A percentile compares a stretch with the other conserved stretches of the same genome.
These are phyloP conservation scores for Fusarium sp. DNA, from an alignment of 2,329 filamentous ascomycete genomes.

Conservation along the genomic window DNA sequence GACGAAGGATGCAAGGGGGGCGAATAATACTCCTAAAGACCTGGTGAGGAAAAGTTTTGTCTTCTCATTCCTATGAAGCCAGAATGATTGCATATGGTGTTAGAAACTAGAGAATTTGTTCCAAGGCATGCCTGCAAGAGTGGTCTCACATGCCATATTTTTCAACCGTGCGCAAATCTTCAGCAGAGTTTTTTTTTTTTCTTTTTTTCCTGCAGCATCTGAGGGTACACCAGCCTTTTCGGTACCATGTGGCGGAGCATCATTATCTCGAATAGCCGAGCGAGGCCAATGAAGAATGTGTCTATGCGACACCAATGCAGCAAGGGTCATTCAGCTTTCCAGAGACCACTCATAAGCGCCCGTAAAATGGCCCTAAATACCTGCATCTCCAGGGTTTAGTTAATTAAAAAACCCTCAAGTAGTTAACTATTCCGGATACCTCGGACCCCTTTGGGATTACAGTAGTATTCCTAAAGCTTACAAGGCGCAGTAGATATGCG, in stretches of 20 bases:
- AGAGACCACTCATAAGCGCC: neutral
- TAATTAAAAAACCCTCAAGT: neutral
- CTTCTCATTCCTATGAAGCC: neutral
- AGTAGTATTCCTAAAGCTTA: neutral
- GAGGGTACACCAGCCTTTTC: neutral
- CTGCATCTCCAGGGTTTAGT: neutral
- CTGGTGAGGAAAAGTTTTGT: neutral
- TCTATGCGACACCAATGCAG: neutral
- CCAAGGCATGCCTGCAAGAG: neutral
- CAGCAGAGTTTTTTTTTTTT: neutral
- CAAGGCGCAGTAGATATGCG: neutral
- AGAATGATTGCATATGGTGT: accelerated
- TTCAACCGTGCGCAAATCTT: neutral
- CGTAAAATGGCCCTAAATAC: neutral
- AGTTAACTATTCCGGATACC: neutral
- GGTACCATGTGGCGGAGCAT: neutral
- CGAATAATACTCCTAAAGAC: neutral
- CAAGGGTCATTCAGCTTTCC: neutral
- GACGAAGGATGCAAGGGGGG: no score
- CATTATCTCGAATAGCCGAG: neutral
- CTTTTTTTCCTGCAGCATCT: neutral
- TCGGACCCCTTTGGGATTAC: neutral
- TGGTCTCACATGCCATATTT: neutral
- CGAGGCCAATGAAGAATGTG: neutral
- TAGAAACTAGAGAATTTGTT: neutral